Evolutionary conservation across 345 rosid genomes (phyloP).

Genomic region (Eucalyptus dawsonii): DNA sequence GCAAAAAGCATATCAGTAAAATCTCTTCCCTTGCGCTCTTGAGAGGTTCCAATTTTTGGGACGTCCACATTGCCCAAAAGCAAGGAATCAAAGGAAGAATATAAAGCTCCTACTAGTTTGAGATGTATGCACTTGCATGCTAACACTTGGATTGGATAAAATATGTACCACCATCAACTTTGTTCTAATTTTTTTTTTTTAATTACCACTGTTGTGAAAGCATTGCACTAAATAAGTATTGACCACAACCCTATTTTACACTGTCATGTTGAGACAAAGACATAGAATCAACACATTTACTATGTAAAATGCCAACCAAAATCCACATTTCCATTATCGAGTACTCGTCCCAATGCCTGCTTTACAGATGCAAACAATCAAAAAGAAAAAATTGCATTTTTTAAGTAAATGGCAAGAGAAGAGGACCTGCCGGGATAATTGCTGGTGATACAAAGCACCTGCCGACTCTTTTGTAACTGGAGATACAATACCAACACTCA

Average conservation of each 20-base stretch:
- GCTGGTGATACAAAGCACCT: slow-evolving; percentile 89
- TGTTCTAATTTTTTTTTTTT: neutral
- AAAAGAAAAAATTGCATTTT: neutral
- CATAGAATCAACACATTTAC: neutral
- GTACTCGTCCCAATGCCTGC: neutral
- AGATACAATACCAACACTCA: slow-evolving; percentile 94
- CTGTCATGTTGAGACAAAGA: neutral
- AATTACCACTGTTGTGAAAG: neutral
- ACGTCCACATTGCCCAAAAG: neutral
- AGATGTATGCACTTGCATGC: neutral
- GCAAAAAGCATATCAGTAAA: neutral
- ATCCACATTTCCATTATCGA: neutral
- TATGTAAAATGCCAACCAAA: neutral
- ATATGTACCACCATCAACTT: neutral
- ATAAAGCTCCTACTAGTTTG: neutral
- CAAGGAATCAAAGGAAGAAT: neutral
- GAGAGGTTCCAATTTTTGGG: neutral
- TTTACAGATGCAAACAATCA: neutral
- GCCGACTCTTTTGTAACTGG: slow-evolving; percentile 97
- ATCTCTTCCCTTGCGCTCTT: neutral
- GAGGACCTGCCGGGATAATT: slow-evolving; percentile 83
- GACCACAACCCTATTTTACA: neutral
- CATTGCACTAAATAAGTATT: neutral
- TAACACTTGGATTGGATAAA: neutral
- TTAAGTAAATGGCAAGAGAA: neutral